A percentile compares a stretch with the other conserved stretches of the same genome.
Conservation (phyloP, 2,329 filamentous ascomycete genomes). For the Pseudogymnoascus sp. region DNA sequence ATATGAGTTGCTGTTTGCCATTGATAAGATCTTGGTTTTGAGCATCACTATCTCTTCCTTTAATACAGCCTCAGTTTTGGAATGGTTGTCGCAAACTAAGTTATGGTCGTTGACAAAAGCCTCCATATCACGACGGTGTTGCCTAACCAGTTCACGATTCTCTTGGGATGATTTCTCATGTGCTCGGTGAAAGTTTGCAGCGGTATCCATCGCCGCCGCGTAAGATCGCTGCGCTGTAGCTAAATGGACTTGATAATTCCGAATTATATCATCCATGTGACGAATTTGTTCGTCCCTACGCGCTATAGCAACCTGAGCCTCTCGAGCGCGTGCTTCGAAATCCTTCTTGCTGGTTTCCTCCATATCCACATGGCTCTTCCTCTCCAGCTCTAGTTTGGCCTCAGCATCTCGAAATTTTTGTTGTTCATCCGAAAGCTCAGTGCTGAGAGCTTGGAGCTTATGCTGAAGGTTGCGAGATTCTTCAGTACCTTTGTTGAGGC, state of each 20-base stretch:
- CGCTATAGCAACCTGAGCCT: background rate
- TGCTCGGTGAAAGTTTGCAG: background rate
- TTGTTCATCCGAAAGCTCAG: background rate
- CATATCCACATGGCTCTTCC: background rate
- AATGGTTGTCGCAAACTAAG: background rate
- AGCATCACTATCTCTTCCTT: background rate
- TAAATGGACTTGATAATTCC: background rate
- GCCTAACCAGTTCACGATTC: background rate
- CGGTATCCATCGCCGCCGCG: background rate
- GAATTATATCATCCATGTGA: background rate
- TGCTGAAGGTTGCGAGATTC: background rate
- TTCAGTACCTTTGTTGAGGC: background rate
- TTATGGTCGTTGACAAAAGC: background rate
- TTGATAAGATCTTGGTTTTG: background rate
- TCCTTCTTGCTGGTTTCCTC: background rate
- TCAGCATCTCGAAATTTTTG: background rate
- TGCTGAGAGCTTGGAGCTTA: background rate
- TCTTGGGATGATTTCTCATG: background rate
- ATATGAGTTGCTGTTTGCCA: background rate
- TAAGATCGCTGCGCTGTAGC: background rate
- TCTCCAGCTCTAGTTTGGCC: background rate
- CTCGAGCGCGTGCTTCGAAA: background rate
- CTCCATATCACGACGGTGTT: background rate
- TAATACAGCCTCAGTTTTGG: background rate
- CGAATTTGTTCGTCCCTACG: background rate